phyloP scores from a whole-genome alignment of 345 rosid species.

The Balakata baccata region DNA sequence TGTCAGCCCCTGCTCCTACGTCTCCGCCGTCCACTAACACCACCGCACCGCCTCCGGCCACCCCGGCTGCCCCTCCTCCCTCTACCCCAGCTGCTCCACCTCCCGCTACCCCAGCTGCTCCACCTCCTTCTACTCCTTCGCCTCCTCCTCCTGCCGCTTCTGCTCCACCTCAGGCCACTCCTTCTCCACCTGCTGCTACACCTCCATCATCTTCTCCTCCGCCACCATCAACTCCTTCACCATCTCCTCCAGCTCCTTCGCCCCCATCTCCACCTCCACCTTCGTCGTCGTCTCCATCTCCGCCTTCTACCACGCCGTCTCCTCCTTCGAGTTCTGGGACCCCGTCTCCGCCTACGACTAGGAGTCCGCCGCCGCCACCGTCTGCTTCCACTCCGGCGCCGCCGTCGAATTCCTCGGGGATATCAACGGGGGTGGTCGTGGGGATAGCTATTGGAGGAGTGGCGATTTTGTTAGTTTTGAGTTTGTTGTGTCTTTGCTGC shows the following conservation, averaged over 20 bases:
- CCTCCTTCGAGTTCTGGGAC: conserved; percentile 26
- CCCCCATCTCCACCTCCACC: conserved; percentile 27
- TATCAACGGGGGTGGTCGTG: conserved; percentile 28
- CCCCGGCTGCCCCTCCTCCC: conserved; percentile 29
- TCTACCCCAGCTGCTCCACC: neutral
- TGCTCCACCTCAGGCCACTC: conserved; percentile 38
- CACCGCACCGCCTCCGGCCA: conserved; percentile 32
- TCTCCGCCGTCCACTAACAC: conserved; percentile 36
- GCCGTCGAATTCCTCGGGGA: conserved; percentile 11
- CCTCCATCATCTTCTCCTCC: conserved; percentile 34
- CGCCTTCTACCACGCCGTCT: conserved; percentile 37
- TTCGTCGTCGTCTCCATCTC: conserved; percentile 28
- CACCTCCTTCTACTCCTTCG: conserved; percentile 27
- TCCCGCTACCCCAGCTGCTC: conserved; percentile 37
- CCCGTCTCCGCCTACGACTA: conserved; percentile 2
- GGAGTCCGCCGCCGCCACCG: conserved; percentile 13
- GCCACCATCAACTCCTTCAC: conserved; percentile 19
- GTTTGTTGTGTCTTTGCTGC: conserved; percentile 22
- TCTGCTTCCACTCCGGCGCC: neutral
- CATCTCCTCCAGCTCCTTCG: conserved; percentile 16
- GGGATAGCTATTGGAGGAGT: conserved; percentile 37
- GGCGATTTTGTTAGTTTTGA: conserved; percentile 18
- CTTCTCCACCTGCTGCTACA: conserved; percentile 32
- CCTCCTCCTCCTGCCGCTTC: conserved; percentile 35
- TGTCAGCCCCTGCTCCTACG: conserved; percentile 46